These are phyloP conservation scores for Suhomyces maxii DNA, from an alignment of 1,139 yeast genomes.

Conservation along the genomic window DNA sequence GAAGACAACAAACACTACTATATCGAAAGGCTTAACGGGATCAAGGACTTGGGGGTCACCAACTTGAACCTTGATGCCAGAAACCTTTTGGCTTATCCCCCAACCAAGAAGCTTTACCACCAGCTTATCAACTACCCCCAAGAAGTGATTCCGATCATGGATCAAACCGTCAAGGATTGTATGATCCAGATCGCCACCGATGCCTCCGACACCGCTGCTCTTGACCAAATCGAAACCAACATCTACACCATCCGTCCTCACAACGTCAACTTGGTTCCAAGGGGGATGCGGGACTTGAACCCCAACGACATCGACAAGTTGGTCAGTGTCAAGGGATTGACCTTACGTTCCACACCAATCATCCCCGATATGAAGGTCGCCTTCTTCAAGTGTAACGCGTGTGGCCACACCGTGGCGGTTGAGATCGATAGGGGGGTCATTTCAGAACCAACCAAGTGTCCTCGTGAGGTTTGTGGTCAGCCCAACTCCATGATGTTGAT, in stretches of 20 bases:
- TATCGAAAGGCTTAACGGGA: conserved; percentile 66
- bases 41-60: conserved; percentile 77
- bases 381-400: conserved; percentile 90
- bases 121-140: conserved; percentile 92
- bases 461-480: conserved; percentile 83
- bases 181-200: conserved; percentile 78
- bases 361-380: conserved; percentile 99
- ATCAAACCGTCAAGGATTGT: conserved; percentile 89
- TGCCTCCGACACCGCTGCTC: conserved; percentile 39
- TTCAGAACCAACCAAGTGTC: conserved; percentile 90
- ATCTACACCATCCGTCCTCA: conserved; percentile 88
- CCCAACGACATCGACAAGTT: conserved; percentile 95
- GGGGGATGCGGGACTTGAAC: conserved; percentile 92
- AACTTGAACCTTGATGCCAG: conserved; percentile 83
- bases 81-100: conserved; percentile 73
- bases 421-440: conserved; percentile 94
- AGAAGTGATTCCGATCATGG: conserved; percentile 97
- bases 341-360: conserved; percentile 82
- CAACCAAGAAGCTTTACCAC: conserved; percentile 75
- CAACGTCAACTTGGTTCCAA: conserved; percentile 61
- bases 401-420: conserved; percentile 89
- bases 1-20: conserved; percentile 77
- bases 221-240: conserved; percentile 75
- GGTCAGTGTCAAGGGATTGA: conserved; percentile 88
- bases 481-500: conserved; percentile 85